Conservation (phyloP, 305 asterid genomes). For the Fraxinus platypoda region DNA sequence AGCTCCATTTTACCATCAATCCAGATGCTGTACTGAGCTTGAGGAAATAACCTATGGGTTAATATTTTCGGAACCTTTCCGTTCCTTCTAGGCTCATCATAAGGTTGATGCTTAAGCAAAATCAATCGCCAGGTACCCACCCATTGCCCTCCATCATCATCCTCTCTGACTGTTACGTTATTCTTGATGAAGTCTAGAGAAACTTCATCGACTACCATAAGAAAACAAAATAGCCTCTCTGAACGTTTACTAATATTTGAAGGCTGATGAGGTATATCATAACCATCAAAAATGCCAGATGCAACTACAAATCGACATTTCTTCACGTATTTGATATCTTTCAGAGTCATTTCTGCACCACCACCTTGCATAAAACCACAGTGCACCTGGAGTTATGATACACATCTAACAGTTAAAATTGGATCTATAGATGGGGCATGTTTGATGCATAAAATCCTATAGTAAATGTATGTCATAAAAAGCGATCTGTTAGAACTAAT, state of each 20-base stretch:
- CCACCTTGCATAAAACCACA: constrained; percentile 90
- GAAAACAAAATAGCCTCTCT: constrained; percentile 70
- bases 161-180: constrained; percentile 66
- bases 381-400: constrained; percentile 53
- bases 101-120: constrained; percentile 78
- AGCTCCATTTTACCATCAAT: constrained; percentile 99
- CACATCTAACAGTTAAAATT: neutral
- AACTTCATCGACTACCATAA: constrained; percentile 88
- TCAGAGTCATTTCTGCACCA: constrained; percentile 78
- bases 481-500: neutral
- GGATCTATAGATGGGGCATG: no score
- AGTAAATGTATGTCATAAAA: neutral
- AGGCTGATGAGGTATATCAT: constrained; percentile 87
- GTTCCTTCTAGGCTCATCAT: constrained; percentile 95
- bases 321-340: constrained; percentile 61
- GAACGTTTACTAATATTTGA: constrained; percentile 74
- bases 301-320: constrained; percentile 86
- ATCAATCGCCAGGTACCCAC: constrained; percentile 91
- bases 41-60: constrained; percentile 87
- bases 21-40: constrained; percentile 92
- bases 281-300: constrained; percentile 90
- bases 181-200: constrained; percentile 69
- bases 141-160: constrained; percentile 73
- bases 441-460: neutral
- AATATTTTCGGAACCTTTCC: constrained; percentile 96